phyloP scores from a whole-genome alignment of 2,329 filamentous ascomycete genomes.

The Ceratocystis albifundus region DNA sequence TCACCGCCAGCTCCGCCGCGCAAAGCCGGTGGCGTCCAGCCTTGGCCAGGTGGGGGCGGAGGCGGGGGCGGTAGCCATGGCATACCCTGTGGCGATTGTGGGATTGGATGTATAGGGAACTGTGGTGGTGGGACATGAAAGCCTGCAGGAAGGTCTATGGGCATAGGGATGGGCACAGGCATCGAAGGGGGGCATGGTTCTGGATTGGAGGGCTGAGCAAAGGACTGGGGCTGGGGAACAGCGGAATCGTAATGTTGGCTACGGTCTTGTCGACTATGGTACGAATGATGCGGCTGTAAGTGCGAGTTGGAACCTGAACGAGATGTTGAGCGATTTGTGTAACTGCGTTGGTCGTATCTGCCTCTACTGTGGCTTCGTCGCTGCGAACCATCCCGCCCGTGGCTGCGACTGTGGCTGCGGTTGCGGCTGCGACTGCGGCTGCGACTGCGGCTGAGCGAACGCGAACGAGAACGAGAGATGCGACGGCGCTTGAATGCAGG shows the following conservation, averaged over 20 bases:
- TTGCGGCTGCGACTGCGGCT: not conserved
- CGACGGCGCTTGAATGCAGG: conserved; percentile 16
- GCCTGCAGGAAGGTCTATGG: conserved; percentile 23
- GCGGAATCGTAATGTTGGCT: not conserved
- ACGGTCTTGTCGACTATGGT: not conserved
- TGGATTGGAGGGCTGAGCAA: not conserved
- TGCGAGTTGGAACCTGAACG: conserved; percentile 22
- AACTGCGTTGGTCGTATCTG: conserved; percentile 3
- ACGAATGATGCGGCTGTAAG: conserved; percentile 22
- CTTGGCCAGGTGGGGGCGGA: conserved; percentile 25
- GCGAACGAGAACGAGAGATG: conserved; percentile 8
- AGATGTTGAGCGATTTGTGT: conserved; percentile 24
- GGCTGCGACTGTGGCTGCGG: conserved; percentile 19
- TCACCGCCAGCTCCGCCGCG: conserved; percentile 6
- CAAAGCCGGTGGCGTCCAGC: not conserved
- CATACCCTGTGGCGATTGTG: conserved; percentile 25
- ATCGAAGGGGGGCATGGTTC: not conserved
- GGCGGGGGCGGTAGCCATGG: conserved; percentile 25
- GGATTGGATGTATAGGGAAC: conserved; percentile 29
- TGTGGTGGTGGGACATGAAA: conserved; percentile 27
- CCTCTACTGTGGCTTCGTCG: not conserved
- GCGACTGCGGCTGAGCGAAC: conserved; percentile 3
- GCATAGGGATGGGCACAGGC: not conserved
- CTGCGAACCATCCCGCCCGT: conserved; percentile 24
- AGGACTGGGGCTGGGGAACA: conserved; percentile 17